Evolutionary conservation across 164 flowering plant genomes (phyloP).

Genomic region (Vitis cinerea): DNA sequence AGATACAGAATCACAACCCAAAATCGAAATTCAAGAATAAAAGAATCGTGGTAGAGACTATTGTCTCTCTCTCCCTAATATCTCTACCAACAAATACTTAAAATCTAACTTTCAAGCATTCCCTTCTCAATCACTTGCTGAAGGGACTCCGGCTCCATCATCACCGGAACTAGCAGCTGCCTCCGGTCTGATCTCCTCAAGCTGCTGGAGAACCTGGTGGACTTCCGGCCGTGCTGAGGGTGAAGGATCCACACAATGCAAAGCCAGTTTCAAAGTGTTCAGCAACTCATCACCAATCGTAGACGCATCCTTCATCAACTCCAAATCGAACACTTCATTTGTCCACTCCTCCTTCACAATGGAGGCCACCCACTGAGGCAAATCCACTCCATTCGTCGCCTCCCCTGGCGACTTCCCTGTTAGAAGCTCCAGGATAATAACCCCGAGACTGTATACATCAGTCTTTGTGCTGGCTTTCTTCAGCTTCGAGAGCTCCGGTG

Average conservation of each 20-base stretch:
- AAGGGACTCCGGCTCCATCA: slow-evolving; percentile 3
- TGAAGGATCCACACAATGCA: slow-evolving; percentile 26
- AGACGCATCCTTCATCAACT: slow-evolving; percentile 34
- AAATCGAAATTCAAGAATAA: slow-evolving; percentile 21
- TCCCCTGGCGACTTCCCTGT: slow-evolving; percentile 51
- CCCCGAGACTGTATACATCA: slow-evolving; percentile 54
- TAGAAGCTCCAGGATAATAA: slow-evolving; percentile 41
- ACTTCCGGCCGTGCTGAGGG: slow-evolving; percentile 21
- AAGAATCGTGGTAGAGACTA: slow-evolving; percentile 19
- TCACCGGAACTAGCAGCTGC: slow-evolving; percentile 7
- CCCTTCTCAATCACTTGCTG: slow-evolving; percentile 4
- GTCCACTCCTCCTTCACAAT: slow-evolving; percentile 61
- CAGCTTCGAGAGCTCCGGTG: slow-evolving; percentile 53
- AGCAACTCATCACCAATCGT: slow-evolving; percentile 24
- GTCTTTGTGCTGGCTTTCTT: slow-evolving; percentile 43
- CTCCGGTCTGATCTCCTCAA: slow-evolving; percentile 13
- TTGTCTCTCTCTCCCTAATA: not conserved
- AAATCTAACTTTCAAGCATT: too few species aligned
- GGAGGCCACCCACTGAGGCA: slow-evolving; percentile 53
- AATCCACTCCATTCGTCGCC: slow-evolving; percentile 35
- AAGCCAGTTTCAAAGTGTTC: slow-evolving; percentile 19
- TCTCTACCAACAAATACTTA: not conserved
- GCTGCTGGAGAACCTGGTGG: slow-evolving; percentile 18
- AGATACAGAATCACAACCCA: slow-evolving; percentile 2
- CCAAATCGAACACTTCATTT: slow-evolving; percentile 45